A percentile compares a stretch with the other conserved stretches of the same genome.
phyloP scores from a whole-genome alignment of 2,329 filamentous ascomycete genomes.

The Curvularia lunata region DNA sequence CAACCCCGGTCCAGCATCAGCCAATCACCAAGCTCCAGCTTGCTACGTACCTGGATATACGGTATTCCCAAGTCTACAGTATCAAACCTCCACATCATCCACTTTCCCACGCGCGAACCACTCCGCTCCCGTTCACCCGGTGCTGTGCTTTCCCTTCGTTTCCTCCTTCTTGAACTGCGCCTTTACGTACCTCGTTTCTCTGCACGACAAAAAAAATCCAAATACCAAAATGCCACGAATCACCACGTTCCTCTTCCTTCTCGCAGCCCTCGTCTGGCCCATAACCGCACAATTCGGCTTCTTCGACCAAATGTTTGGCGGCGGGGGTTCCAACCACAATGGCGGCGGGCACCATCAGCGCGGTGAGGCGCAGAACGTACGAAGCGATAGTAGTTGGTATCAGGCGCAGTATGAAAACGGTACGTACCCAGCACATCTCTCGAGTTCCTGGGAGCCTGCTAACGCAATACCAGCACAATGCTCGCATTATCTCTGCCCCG shows the following conservation, averaged over 20 bases:
- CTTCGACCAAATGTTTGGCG: constrained; percentile 96
- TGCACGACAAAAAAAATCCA: background rate
- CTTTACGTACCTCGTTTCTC: background rate
- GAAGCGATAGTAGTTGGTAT: constrained; percentile 84
- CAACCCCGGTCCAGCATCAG: background rate
- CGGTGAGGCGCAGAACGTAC: constrained; percentile 71
- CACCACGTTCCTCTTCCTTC: constrained; percentile 38
- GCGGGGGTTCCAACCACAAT: constrained; percentile 60
- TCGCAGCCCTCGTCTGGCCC: constrained; percentile 63
- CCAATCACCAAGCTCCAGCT: background rate
- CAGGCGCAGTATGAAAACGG: constrained; percentile 71
- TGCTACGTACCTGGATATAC: background rate
- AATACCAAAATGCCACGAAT: constrained; percentile 35
- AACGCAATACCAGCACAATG: constrained; percentile 68
- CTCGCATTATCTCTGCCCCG: constrained; percentile 92
- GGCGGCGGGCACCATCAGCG: constrained; percentile 58
- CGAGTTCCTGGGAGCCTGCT: background rate
- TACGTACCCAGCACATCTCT: constrained; percentile 40
- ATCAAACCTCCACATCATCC: constrained; percentile 20
- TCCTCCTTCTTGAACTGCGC: no score
- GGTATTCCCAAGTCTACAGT: no score
- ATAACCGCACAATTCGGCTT: constrained; percentile 88
- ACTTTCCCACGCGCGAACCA: constrained; percentile 17
- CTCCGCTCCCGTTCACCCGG: no score
- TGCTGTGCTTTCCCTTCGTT: background rate